Percentiles rank a stretch among this genome's conserved stretches.
Evolutionary conservation across 345 rosid genomes (phyloP).

Genomic region (Carallia brachiata): DNA sequence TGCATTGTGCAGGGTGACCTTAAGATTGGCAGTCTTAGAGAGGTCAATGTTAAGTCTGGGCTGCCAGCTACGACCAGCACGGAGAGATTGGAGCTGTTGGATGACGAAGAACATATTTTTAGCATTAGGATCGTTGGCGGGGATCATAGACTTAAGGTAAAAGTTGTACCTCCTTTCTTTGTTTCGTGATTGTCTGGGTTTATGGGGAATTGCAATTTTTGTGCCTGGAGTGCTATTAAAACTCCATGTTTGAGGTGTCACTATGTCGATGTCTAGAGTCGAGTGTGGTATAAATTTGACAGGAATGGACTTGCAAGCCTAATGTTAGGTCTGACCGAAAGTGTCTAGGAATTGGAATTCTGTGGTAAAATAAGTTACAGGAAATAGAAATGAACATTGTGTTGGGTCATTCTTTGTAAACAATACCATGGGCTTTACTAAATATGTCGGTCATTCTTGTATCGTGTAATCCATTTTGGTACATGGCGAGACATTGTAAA

Average conservation of each 20-base stretch:
- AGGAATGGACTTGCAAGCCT: background rate
- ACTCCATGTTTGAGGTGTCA: background rate
- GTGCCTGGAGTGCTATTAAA: background rate
- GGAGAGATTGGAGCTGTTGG: slow-evolving; percentile 68
- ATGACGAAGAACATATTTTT: slow-evolving; percentile 71
- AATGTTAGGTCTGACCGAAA: background rate
- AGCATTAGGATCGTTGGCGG: slow-evolving; percentile 84
- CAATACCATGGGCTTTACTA: background rate
- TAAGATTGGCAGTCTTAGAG: slow-evolving; percentile 78
- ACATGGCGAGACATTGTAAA: too few relatives aligned
- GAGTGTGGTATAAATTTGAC: background rate
- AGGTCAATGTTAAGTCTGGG: slow-evolving; percentile 76
- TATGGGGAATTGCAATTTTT: background rate
- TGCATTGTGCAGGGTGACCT: slow-evolving; percentile 68
- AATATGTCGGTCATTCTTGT: too few relatives aligned
- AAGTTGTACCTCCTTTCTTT: background rate
- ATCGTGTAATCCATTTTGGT: too few relatives aligned
- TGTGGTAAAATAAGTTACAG: too few relatives aligned
- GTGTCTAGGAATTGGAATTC: too few relatives aligned
- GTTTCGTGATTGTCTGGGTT: background rate
- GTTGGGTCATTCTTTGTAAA: background rate
- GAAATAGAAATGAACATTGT: too few relatives aligned
- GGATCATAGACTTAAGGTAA: slow-evolving; percentile 87
- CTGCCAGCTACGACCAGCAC: slow-evolving; percentile 81
- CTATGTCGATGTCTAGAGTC: background rate